These are phyloP conservation scores for Eucalyptus brandiana DNA, from an alignment of 345 rosid genomes.

Conservation along the genomic window DNA sequence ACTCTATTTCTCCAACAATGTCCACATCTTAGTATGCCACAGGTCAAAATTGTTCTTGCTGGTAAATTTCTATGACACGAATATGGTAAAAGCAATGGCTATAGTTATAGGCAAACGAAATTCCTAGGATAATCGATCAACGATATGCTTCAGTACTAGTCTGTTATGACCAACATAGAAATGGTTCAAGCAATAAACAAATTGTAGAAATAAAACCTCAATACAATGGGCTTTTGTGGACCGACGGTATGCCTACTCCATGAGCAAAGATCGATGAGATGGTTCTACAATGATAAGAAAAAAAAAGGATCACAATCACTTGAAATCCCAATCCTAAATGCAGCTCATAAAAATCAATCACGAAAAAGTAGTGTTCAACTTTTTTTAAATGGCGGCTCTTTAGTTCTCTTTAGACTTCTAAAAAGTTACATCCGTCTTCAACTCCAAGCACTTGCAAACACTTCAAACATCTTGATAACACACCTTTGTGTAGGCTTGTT, in stretches of 20 bases:
- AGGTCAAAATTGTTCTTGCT: not conserved
- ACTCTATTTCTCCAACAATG: not conserved
- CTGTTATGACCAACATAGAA: not conserved
- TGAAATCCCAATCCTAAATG: not conserved
- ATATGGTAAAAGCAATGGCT: no score
- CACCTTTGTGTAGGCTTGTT: not conserved
- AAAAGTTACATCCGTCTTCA: not conserved
- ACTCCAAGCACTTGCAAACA: not conserved
- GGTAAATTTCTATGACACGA: no score
- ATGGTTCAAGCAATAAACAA: not conserved
- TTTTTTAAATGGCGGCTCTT: not conserved
- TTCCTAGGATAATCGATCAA: no score
- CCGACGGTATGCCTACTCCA: accelerated
- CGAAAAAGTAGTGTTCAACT: not conserved
- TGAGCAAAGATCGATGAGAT: not conserved
- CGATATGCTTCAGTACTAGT: no score
- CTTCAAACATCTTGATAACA: not conserved
- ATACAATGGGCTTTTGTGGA: not conserved
- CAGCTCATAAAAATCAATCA: not conserved
- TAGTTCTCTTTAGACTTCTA: not conserved
- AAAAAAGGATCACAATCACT: not conserved
- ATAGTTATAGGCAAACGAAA: no score
- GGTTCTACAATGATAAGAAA: not conserved
- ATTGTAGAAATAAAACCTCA: not conserved
- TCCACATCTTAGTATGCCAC: not conserved